These are phyloP conservation scores for Globisporangium echinulatum DNA, from an alignment of 352 stramenopile genomes.

Conservation along the genomic window DNA sequence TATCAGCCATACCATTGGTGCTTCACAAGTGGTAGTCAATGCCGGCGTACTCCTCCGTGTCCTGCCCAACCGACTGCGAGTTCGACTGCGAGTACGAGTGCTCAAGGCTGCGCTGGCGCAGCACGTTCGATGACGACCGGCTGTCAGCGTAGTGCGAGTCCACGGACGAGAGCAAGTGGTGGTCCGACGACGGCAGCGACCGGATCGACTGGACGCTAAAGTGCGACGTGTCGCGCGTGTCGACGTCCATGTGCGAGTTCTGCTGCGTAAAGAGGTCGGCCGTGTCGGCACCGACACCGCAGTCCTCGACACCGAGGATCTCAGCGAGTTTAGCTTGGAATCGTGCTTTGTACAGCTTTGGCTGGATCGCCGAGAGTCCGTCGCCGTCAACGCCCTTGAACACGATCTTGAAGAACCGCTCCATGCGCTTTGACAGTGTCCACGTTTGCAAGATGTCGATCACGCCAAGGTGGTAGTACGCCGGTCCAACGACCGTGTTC, in stretches of 20 bases:
- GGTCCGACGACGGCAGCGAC: constrained; percentile 56
- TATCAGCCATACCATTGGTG: too few species aligned
- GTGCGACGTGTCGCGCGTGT: constrained; percentile 53
- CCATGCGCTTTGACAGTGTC: constrained; percentile 82
- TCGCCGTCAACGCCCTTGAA: constrained; percentile 77
- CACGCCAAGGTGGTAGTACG: constrained; percentile 87
- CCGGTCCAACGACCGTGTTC: constrained; percentile 82
- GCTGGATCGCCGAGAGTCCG: constrained; percentile 78
- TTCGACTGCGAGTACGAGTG: constrained; percentile 25
- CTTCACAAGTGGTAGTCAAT: constrained; percentile 84
- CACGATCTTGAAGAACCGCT: constrained; percentile 85
- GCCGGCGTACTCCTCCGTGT: constrained; percentile 76
- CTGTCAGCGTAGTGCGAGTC: constrained; percentile 64
- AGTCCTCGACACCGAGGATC: constrained; percentile 74
- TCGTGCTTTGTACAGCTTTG: constrained; percentile 76
- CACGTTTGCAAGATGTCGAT: constrained; percentile 91
- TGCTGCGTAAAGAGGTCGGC: constrained; percentile 69
- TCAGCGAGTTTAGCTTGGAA: constrained; percentile 87
- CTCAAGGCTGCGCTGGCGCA: constrained; percentile 54
- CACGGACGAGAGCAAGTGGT: constrained; percentile 47
- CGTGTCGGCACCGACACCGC: constrained; percentile 34
- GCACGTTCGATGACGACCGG: constrained; percentile 31
- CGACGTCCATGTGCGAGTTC: constrained; percentile 86
- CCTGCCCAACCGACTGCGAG: constrained; percentile 66
- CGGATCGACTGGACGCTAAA: constrained; percentile 63